phyloP scores from a whole-genome alignment of 331 rosid genomes.

The Malus hybrid region DNA sequence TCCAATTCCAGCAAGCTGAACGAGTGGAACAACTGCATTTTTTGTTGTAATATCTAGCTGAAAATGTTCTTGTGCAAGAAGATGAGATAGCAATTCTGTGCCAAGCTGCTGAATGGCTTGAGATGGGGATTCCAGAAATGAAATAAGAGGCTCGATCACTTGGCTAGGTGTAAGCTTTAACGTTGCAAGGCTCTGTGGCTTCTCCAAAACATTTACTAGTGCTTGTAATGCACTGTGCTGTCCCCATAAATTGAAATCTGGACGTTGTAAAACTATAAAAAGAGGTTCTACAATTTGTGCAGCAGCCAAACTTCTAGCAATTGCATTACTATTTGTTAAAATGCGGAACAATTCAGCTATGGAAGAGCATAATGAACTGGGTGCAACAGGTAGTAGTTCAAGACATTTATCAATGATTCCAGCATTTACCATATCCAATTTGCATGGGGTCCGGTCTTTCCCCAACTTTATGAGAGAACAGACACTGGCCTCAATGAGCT shows the following conservation, averaged over 20 bases:
- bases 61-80: constrained; percentile 93
- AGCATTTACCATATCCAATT: constrained; percentile 78
- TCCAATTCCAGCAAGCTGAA: constrained; percentile 98
- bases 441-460: constrained; percentile 77
- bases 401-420: constrained; percentile 78
- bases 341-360: constrained; percentile 92
- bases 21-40: constrained; percentile 92
- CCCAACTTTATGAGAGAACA: constrained; percentile 82
- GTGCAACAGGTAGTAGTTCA: constrained; percentile 63
- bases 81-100: constrained; percentile 91
- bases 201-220: constrained; percentile 93
- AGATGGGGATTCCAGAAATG: constrained; percentile 89
- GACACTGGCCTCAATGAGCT: constrained; percentile 71
- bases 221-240: constrained; percentile 98
- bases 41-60: constrained; percentile 93
- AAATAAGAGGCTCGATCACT: constrained; percentile 85
- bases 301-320: constrained; percentile 88
- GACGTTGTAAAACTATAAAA: constrained; percentile 73
- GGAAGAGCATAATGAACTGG: constrained; percentile 86
- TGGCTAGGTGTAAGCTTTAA: constrained; percentile 90
- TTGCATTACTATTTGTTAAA: constrained; percentile 77
- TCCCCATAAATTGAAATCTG: constrained; percentile 89
- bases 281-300: constrained; percentile 95
- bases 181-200: constrained; percentile 90
- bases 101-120: constrained; percentile 98